Evolutionary conservation across 176 grass and related monocot genomes (phyloP), one percentile per base, ranked within the genome.

Genomic region (Tillandsia fasciculata): DNA sequence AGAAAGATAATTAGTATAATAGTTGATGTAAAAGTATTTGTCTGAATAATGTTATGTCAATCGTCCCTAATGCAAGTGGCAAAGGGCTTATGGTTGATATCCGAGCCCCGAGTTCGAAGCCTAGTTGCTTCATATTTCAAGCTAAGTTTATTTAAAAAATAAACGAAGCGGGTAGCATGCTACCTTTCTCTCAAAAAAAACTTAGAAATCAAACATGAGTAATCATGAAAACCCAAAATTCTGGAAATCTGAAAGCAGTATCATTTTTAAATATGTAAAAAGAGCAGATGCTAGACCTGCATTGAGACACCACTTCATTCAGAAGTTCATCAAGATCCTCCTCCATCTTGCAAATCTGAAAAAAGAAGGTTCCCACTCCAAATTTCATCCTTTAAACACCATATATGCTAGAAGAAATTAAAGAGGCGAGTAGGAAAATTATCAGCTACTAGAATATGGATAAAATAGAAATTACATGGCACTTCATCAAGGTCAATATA

Each of bases 311-410:
- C 49, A 85, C 72, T 71, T 53, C 83, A 52, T 91, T 72, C 72
- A 91, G 75, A 70, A 83, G 74, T 66, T 75, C 77, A 33, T 91
- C 80, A 0, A 88, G 54, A 69, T 77, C 75, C 83, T 82, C 52
- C 9, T 72, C 79, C 87, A 96, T 85, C 77, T 87, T 77, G 42
- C 22, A 66, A 53, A 96, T 79, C 91, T 96, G 85, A 77, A 85
- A 90, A 75, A 51, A 71, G 64, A 48, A 72, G 51, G 2, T 1
- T 66, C 69, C 59, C 42, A 64, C 18, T 61, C 65, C 47, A 50
- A 64, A 12, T 48, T 70, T n/a, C 52, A 27, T 26, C 27, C 23
- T 65, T 72, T 29, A 70, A 70, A 47, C 14, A 49, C 51, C 49
- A 64, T 26, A 48, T 47, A 50, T 64, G 42, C 58, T 64, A 66